Base-by-base conservation (phyloP, 2,329 filamentous ascomycete species). In the Helotiales sp. region DNA sequence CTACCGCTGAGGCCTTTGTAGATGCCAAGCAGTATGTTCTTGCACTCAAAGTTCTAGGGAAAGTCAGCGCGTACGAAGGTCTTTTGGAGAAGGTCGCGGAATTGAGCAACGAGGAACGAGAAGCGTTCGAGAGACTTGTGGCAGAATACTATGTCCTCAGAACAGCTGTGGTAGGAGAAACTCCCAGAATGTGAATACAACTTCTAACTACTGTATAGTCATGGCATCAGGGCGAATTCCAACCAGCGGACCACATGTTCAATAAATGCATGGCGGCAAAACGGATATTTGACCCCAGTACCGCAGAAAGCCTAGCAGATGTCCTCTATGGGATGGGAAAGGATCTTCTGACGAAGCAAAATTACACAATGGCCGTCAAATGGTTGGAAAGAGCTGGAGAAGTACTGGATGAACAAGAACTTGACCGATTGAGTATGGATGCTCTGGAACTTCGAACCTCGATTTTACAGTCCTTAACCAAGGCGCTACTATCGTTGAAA, bases 201-300 rank as follows among this genome's bases (percentile, higher is more conserved):
- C 59, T 43, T 69, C 62, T 61, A 49, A 72, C n/a, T 67, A 66
- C n/a, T 11, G n/a, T 28, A 15, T 59, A 95, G 92, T 86, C 89
- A 32, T 97, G 90, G 89, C 88, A 89, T 72, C 89, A 93, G 75
- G 83, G 87, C 47, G 86, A 90, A 47, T 82, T 91, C 15, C 91
- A 95, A 65, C 85, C 93, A 57, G 92, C 92, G 30, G 92, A 97
- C 63, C 88, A 93, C 77, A 88, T 96, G 83, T 94, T 90, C 77
- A 79, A 78, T 40, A 91, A 91, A 72, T 79, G 87, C 1, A 79
- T 80, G 72, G 79, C 68, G n/a, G 77, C 79, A 10, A 77, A 72
- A 43, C 74, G 73, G 24, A 73, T 61, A 63, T 76, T 86, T 1
- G 83, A 89, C 50, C 77, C 84, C 0, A 69, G 78, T 1, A 83